Conservation (phyloP, 495 filamentous ascomycete genomes). For the Aspergillus conjunctus region DNA sequence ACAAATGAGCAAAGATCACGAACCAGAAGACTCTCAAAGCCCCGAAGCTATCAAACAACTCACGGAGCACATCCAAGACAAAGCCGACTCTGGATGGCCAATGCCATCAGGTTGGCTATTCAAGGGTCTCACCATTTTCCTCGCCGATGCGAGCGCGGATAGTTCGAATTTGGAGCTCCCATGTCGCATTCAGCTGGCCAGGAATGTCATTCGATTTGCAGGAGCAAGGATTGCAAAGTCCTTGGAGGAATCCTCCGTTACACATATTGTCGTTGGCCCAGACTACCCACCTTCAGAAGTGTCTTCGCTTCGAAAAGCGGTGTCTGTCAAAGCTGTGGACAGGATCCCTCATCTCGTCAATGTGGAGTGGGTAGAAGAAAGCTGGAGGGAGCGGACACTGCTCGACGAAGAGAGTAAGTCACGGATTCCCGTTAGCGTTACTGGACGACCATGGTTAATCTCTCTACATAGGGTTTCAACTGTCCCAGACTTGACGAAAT, state of each 20-base stretch:
- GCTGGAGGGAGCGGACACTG: constrained; percentile 76
- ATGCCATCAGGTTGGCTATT: constrained; percentile 68
- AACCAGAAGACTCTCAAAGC: constrained; percentile 28
- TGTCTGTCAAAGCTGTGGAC: constrained; percentile 31
- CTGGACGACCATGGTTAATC: not conserved
- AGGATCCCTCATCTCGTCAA: constrained; percentile 72
- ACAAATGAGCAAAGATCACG: constrained; percentile 43
- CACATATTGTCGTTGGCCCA: constrained; percentile 41
- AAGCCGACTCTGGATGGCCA: constrained; percentile 39
- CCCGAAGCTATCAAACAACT: constrained; percentile 54
- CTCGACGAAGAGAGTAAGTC: constrained; percentile 73
- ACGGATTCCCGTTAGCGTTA: not conserved
- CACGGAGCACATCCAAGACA: constrained; percentile 55
- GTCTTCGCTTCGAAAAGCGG: constrained; percentile 30
- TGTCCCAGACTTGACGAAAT: not conserved
- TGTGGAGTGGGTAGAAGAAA: constrained; percentile 72
- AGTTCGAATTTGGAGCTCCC: constrained; percentile 2
- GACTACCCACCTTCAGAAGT: constrained; percentile 26
- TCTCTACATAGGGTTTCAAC: constrained; percentile 15
- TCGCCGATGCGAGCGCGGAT: constrained; percentile 36
- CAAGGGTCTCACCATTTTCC: constrained; percentile 56
- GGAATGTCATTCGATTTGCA: constrained; percentile 63
- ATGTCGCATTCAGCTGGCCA: constrained; percentile 27
- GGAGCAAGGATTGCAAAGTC: constrained; percentile 49
- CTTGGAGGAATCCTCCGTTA: constrained; percentile 25